A percentile compares a stretch with the other conserved stretches of the same genome.
phyloP scores from a whole-genome alignment of 148 eudicot species.

The Selenicereus undatus region DNA sequence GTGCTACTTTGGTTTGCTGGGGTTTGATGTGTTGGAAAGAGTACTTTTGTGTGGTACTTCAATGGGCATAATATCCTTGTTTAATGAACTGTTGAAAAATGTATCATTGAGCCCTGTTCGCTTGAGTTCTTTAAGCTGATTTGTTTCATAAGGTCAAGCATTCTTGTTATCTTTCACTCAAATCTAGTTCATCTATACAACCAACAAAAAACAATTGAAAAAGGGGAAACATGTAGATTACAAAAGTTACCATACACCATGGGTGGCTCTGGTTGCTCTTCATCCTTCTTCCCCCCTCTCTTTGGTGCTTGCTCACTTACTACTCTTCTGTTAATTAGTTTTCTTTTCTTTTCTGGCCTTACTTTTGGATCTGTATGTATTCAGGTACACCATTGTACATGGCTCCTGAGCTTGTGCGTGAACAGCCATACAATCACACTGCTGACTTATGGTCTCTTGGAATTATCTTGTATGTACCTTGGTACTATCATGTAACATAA shows the following conservation, averaged over 20 bases:
- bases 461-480: constrained; percentile 74
- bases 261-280: background rate
- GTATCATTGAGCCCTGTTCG: background rate
- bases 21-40: background rate
- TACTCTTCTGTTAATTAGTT: background rate
- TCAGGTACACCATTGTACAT: constrained; percentile 97
- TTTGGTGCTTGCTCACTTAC: background rate
- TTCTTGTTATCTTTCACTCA: background rate
- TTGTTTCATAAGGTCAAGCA: background rate
- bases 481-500: constrained; percentile 9
- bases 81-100: background rate
- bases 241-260: background rate
- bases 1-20: background rate
- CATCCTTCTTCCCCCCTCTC: background rate
- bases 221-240: background rate
- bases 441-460: constrained; percentile 99
- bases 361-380: constrained; percentile 1
- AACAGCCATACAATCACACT: constrained; percentile 99
- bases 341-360: background rate
- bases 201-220: background rate
- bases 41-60: background rate
- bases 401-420: constrained; percentile 99
- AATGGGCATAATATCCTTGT: background rate
- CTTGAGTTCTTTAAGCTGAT: background rate
- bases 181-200: too few species aligned